These are phyloP conservation scores for Diutina rugosa DNA, from an alignment of 1,139 yeast species.

Conservation along the genomic window DNA sequence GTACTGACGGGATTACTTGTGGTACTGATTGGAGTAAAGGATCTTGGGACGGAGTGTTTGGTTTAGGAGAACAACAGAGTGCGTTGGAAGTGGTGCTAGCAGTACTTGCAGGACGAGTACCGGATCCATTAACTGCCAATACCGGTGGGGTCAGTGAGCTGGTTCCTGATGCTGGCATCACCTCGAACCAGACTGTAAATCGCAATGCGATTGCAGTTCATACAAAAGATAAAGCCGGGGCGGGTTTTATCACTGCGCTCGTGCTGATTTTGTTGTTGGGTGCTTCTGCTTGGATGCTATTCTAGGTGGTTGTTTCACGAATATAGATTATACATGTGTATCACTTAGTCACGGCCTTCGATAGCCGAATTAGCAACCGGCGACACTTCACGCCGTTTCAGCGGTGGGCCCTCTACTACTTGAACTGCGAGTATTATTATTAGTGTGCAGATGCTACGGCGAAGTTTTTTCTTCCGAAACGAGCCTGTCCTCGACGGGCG, in stretches of 20 bases:
- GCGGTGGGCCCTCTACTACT: no score
- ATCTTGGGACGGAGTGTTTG: constrained; percentile 67
- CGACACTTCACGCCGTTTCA: no score
- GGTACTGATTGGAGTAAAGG: constrained; percentile 63
- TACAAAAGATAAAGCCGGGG: constrained; percentile 72
- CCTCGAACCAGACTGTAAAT: background rate
- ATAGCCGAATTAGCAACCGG: no score
- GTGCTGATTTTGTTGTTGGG: constrained; percentile 55
- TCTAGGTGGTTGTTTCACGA: constrained; percentile 23
- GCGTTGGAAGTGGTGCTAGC: constrained; percentile 57
- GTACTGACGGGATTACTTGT: constrained; percentile 81
- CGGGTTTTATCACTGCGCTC: constrained; percentile 72
- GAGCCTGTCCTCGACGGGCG: background rate
- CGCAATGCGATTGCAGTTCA: constrained; percentile 28
- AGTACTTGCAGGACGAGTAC: background rate
- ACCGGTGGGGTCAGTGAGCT: background rate
- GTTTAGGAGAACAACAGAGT: constrained; percentile 90
- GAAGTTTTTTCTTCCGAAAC: background rate
- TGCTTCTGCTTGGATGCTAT: constrained; percentile 55
- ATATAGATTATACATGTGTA: background rate
- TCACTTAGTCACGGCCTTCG: no score
- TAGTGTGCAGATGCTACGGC: no score
- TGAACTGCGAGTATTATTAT: no score
- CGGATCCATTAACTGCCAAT: background rate
- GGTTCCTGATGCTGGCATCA: background rate